phyloP scores from a whole-genome alignment of 1,284 basidiomycete genomes.

The Trametes polyzona region DNA sequence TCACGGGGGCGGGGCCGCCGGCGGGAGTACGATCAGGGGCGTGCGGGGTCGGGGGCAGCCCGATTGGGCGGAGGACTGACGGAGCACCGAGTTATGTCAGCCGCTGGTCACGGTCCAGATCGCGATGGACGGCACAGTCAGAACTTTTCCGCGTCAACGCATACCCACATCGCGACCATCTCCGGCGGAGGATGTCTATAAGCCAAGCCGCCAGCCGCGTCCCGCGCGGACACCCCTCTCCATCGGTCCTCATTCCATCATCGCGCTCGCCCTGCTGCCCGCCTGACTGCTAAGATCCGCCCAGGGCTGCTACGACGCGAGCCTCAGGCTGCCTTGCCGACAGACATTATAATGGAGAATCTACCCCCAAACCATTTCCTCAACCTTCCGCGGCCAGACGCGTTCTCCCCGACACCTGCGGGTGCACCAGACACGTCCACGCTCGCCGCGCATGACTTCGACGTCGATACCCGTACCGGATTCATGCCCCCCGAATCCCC shows the following conservation, averaged over 20 bases:
- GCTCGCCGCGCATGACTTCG: conserved; percentile 92
- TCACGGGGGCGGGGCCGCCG: conserved; percentile 6
- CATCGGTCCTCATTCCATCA: conserved; percentile 15
- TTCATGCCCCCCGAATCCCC: conserved; percentile 90
- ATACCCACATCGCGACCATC: conserved; percentile 19
- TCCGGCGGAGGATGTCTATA: conserved; percentile 9
- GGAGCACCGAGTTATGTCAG: conserved; percentile 5
- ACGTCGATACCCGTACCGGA: conserved; percentile 90
- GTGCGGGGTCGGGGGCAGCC: conserved; percentile 4
- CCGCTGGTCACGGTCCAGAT: conserved; percentile 5
- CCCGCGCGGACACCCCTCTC: neutral
- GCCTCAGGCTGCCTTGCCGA: conserved; percentile 1
- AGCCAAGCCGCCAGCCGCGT: neutral
- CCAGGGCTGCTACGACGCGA: neutral
- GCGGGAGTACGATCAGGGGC: conserved; percentile 2
- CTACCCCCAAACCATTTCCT: conserved; percentile 67
- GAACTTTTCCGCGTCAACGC: conserved; percentile 22
- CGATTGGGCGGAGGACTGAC: conserved; percentile 4
- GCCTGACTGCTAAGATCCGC: conserved; percentile 15
- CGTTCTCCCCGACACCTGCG: conserved; percentile 38
- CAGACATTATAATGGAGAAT: conserved; percentile 26
- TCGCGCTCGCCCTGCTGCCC: neutral
- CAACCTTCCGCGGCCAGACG: conserved; percentile 61
- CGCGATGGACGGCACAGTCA: conserved; percentile 16
- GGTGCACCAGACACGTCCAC: conserved; percentile 79